phyloP scores from a whole-genome alignment of 768 basidiomycete species.

The Brasilioporus rufonigricans region DNA sequence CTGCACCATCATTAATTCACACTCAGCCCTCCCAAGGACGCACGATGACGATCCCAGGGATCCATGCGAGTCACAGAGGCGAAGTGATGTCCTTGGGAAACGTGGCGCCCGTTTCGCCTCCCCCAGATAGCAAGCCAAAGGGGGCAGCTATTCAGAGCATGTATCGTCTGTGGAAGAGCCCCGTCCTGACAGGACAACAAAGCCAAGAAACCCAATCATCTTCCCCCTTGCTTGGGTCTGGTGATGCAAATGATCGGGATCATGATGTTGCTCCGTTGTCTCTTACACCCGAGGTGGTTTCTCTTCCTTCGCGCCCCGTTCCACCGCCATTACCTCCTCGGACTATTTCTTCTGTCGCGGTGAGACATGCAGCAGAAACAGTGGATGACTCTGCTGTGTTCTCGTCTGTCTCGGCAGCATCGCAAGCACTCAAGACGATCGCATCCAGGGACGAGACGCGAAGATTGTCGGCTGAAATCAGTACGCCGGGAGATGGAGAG shows the following conservation, averaged over 20 bases:
- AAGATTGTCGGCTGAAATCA: conserved; percentile 24
- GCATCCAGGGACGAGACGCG: conserved; percentile 44
- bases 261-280: conserved; percentile 31
- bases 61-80: conserved; percentile 80
- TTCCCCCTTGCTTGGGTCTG: conserved; percentile 5
- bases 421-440: conserved; percentile 57
- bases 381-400: conserved; percentile 20
- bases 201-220: conserved; percentile 15
- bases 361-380: conserved; percentile 30
- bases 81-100: conserved; percentile 87
- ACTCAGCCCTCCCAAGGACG: conserved; percentile 72
- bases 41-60: conserved; percentile 85
- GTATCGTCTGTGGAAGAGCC: conserved; percentile 73
- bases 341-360: conserved; percentile 32
- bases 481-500: conserved; percentile 7
- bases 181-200: conserved; percentile 33
- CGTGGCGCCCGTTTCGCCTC: conserved; percentile 47
- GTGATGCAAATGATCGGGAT: conserved; percentile 22
- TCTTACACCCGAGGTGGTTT: conserved; percentile 22
- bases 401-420: conserved; percentile 39
- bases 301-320: conserved; percentile 27
- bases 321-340: conserved; percentile 45
- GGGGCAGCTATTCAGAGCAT: conserved; percentile 63
- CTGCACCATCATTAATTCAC: conserved; percentile 53
- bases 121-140: conserved; percentile 38